Conservation (phyloP, 1,284 basidiomycete species). For the Schizopora paradoxa region DNA sequence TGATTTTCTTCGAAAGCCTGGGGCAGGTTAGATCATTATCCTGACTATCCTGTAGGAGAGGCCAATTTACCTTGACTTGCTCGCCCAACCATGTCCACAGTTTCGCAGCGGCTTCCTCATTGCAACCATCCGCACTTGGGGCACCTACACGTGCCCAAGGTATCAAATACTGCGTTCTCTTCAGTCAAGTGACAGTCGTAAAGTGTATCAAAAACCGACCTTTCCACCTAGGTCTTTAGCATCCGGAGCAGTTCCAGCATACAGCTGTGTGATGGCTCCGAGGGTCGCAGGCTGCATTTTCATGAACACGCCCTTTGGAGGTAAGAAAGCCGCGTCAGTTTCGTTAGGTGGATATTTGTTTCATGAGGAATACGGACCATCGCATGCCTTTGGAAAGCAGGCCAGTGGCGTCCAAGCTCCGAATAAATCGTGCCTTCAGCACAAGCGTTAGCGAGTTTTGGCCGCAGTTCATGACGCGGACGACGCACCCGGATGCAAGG, state of each 20-base stretch:
- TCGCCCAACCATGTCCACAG: slow-evolving; percentile 25
- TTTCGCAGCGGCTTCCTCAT: slow-evolving; percentile 17
- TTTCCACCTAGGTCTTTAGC: slow-evolving; percentile 20
- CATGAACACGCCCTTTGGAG: slow-evolving; percentile 11
- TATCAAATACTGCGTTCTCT: slow-evolving; percentile 21
- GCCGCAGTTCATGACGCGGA: too few relatives aligned
- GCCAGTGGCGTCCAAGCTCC: slow-evolving; percentile 14
- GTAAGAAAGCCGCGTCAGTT: neutral
- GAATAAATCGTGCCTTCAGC: slow-evolving; percentile 11
- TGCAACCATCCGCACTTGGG: slow-evolving; percentile 13
- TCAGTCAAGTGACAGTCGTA: neutral
- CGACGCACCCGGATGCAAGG: slow-evolving; percentile 27
- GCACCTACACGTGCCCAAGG: slow-evolving; percentile 24
- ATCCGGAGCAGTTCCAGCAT: slow-evolving; percentile 22
- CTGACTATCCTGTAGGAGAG: too few relatives aligned
- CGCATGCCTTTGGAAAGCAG: slow-evolving; percentile 10
- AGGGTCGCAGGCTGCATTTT: slow-evolving; percentile 9
- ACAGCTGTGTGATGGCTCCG: slow-evolving; percentile 23
- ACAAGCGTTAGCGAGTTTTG: slow-evolving; percentile 3
- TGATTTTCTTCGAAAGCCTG: too few relatives aligned
- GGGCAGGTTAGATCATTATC: too few relatives aligned
- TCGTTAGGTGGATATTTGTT: neutral
- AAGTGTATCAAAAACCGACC: slow-evolving; percentile 11
- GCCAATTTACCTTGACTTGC: slow-evolving; percentile 14
- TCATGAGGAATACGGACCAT: slow-evolving; percentile 10